phyloP scores from a whole-genome alignment of 192 early-diverging fungal species.

The Coemansia sp. region DNA sequence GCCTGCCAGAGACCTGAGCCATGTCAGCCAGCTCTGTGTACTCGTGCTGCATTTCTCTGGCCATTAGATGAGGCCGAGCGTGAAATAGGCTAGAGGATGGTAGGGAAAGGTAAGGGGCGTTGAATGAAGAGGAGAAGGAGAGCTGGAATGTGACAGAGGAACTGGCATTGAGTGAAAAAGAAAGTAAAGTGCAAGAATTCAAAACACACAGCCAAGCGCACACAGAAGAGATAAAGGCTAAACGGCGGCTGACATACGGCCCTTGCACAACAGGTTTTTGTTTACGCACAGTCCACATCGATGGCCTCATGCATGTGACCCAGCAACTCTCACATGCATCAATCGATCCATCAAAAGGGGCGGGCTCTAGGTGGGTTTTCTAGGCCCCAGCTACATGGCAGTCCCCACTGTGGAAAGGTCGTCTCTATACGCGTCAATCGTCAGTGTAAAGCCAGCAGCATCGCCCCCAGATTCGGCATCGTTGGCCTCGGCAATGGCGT shows the following conservation, averaged over 20 bases:
- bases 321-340: not conserved
- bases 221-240: not conserved
- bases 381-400: not conserved
- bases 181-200: not conserved
- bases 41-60: conserved; percentile 22
- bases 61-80: conserved; percentile 3
- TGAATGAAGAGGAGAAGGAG: not conserved
- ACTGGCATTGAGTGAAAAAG: not conserved
- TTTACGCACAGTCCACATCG: not conserved
- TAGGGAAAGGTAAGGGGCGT: not conserved
- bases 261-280: not conserved
- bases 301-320: not conserved
- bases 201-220: not conserved
- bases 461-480: not conserved
- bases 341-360: too few relatives aligned
- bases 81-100: not conserved
- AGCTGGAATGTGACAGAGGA: not conserved
- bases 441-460: not conserved
- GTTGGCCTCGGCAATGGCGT: not conserved
- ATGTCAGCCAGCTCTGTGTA: conserved; percentile 46
- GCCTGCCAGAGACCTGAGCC: conserved; percentile 4
- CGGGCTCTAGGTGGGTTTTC: not conserved
- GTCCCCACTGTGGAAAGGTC: not conserved
- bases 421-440: conserved; percentile 28
- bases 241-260: not conserved